phyloP scores from a whole-genome alignment of 495 filamentous ascomycete genomes.

The Penicillium cosmopolitanum region DNA sequence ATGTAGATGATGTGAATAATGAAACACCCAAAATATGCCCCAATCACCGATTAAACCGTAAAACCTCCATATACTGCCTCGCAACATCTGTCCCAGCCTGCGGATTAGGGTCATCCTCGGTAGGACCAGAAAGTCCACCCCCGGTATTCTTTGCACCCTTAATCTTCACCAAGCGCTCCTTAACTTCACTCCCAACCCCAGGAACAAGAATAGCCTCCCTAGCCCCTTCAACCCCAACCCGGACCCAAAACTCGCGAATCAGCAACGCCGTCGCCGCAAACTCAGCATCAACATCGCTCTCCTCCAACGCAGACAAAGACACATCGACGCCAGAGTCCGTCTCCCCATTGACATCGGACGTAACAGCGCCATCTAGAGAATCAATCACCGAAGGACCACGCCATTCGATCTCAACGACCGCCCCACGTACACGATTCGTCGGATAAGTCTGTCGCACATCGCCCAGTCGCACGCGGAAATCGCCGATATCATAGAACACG shows the following conservation, averaged over 20 bases:
- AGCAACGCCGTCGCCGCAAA: conserved; percentile 41
- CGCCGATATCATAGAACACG: conserved; percentile 47
- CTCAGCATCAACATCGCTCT: conserved; percentile 48
- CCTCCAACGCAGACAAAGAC: conserved; percentile 36
- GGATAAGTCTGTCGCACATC: conserved; percentile 50
- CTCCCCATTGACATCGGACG: conserved; percentile 1
- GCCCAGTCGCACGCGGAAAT: conserved; percentile 49
- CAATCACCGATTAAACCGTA: conserved; percentile 47
- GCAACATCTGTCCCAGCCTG: conserved; percentile 48
- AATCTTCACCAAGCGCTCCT: conserved; percentile 32
- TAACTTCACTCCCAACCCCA: conserved; percentile 46
- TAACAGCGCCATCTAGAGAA: conserved; percentile 19
- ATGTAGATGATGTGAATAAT: background rate
- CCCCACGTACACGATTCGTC: conserved; percentile 39
- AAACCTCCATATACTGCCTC: conserved; percentile 53
- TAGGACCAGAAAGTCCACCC: conserved; percentile 6
- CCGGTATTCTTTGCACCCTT: conserved; percentile 2
- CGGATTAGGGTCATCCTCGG: conserved; percentile 41
- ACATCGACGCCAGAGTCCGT: conserved; percentile 37
- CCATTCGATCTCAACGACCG: conserved; percentile 51
- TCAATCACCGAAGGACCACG: conserved; percentile 43
- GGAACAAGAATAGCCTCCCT: conserved; percentile 48
- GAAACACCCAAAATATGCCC: background rate
- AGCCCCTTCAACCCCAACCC: conserved; percentile 38
- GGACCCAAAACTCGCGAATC: conserved; percentile 49